These are phyloP conservation scores for Xylariaceae sp. DNA, from an alignment of 2,329 filamentous ascomycete species.

Conservation along the genomic window DNA sequence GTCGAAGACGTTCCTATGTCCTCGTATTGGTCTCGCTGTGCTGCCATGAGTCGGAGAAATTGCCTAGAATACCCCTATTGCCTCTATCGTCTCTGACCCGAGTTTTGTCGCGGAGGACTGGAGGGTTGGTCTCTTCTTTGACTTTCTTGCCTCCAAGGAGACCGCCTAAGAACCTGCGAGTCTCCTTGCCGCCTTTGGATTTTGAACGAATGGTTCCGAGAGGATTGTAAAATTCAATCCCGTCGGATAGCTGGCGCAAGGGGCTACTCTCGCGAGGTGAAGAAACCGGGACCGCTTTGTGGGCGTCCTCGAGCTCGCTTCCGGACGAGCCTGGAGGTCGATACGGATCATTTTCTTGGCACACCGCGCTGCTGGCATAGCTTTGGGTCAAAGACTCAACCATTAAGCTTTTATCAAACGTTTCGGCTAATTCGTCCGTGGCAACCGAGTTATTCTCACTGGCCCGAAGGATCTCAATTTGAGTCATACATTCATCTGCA, in stretches of 20 bases:
- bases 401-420: slow-evolving; percentile 41
- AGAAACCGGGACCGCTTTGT: slow-evolving; percentile 21
- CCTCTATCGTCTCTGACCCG: slow-evolving; percentile 30
- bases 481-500: slow-evolving; percentile 47
- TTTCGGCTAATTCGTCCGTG: slow-evolving; percentile 40
- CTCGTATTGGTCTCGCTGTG: slow-evolving; percentile 31
- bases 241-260: slow-evolving; percentile 31
- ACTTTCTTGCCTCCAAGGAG: slow-evolving; percentile 37
- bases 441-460: slow-evolving; percentile 34
- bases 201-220: slow-evolving; percentile 36
- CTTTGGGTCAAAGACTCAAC: slow-evolving; percentile 36
- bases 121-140: slow-evolving; percentile 19
- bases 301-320: slow-evolving; percentile 39
- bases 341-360: slow-evolving; percentile 34
- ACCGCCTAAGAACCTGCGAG: slow-evolving; percentile 39
- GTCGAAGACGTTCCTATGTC: slow-evolving; percentile 31
- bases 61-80: slow-evolving; percentile 26
- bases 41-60: slow-evolving; percentile 31
- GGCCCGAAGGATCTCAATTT: slow-evolving; percentile 42
- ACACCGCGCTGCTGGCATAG: slow-evolving; percentile 34
- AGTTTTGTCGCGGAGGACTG: slow-evolving; percentile 28
- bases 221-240: slow-evolving; percentile 30
- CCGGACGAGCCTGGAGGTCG: slow-evolving; percentile 47
- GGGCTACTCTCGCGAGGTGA: slow-evolving; percentile 24
- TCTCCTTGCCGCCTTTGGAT: slow-evolving; percentile 32